Base-by-base conservation (phyloP, 345 rosid genomes). In the Microthlaspi erraticum region DNA sequence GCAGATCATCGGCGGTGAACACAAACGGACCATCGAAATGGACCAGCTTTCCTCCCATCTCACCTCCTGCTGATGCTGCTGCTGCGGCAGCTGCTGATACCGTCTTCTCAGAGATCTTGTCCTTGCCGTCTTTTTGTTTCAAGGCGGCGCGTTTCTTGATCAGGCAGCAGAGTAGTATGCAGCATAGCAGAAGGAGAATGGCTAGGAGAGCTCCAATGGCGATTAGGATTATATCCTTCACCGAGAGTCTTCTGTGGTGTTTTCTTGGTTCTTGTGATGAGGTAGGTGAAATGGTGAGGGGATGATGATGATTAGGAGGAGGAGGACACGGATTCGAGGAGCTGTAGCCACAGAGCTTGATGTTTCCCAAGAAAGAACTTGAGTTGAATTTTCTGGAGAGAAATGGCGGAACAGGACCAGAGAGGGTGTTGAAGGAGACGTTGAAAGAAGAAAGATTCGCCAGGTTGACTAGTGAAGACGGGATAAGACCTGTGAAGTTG, bases 21-120 rank as follows among this genome's bases (percentile, higher is more conserved):
- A 88, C 90, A 29, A 89, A 89, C 10, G 95, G 96, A 20, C 99
- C 99, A 70, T 91, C 96, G 66, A 91, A 94, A 74, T 89, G 99
- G 33, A 94, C 96, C 11, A 94, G 77, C 64, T 94, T 94, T 18
- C 99, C 99, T 31, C 99, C 99, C 81, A 85, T 84, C 67, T 89
- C 99, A 7, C 96, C 82, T 2, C 90, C 93, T 1, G 92, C 79
- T 79, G 86, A 81, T 29, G 79, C 81, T 72, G 85, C 82, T 13
- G 73, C 84, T 29, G 77, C 77, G 0, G 77, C 78, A 3, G 52
- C 72, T 16, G 84, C 78, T 7, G 66, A 68, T 20, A 71, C 87
- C 4, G 82, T 49, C 60, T 83, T 83, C 48, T 81, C 85, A 0
- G 73, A 57, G 61, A 38, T 72, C 59, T 62, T 52, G 19, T 72